Evolutionary conservation across 2,329 filamentous ascomycete genomes (phyloP).

Genomic region (Diaporthe nobilis): DNA sequence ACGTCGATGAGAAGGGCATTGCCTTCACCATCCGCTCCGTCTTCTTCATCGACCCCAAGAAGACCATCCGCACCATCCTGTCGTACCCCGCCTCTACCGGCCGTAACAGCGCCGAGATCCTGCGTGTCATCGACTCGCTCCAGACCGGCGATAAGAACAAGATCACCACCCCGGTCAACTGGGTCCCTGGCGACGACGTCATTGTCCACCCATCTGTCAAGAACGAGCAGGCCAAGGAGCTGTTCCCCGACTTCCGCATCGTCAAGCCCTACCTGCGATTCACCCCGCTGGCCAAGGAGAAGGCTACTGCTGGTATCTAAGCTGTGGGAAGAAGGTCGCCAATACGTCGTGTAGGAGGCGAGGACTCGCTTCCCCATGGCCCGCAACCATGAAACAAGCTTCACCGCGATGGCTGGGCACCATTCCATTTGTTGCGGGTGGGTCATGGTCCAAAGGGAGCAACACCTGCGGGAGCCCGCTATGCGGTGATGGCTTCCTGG

Average conservation of each 20-base stretch:
- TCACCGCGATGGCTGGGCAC: neutral
- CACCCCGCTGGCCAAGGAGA: constrained; percentile 74
- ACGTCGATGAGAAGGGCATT: constrained; percentile 85
- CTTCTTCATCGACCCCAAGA: constrained; percentile 93
- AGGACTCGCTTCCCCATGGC: neutral
- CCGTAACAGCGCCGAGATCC: constrained; percentile 84
- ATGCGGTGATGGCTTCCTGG: neutral
- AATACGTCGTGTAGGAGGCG: neutral
- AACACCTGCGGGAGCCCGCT: neutral
- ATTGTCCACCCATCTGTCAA: constrained; percentile 89
- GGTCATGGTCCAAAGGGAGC: too few species aligned
- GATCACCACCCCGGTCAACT: constrained; percentile 91
- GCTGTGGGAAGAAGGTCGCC: neutral
- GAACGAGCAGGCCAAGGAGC: constrained; percentile 87
- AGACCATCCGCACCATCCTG: constrained; percentile 93
- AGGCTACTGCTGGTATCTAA: constrained; percentile 53
- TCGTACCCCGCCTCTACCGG: constrained; percentile 93
- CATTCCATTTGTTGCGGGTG: neutral
- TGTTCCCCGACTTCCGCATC: constrained; percentile 83
- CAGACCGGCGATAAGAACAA: constrained; percentile 90
- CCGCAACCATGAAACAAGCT: neutral
- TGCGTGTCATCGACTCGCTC: constrained; percentile 83
- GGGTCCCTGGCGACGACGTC: constrained; percentile 89
- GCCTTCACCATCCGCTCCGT: constrained; percentile 96
- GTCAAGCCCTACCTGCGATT: constrained; percentile 83